Conservation (phyloP, 495 filamentous ascomycete species). For the Aspergillus steynii region DNA sequence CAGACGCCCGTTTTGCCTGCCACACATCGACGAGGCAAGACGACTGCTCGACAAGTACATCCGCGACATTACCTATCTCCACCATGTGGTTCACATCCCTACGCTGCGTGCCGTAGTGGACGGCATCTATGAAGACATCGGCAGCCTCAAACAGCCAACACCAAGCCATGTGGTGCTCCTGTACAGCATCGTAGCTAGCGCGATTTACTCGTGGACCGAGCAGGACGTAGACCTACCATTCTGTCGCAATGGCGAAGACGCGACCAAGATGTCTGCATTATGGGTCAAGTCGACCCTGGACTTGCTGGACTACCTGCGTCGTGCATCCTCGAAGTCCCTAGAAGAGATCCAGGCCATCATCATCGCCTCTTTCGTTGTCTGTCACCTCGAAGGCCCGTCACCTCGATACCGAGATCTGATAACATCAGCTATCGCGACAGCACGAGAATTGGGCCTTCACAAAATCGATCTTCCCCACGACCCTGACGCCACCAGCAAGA, state of each 20-base stretch:
- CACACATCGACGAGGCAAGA: conserved; percentile 37
- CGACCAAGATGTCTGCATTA: neutral
- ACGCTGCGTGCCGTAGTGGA: neutral
- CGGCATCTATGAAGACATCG: neutral
- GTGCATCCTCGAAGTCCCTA: neutral
- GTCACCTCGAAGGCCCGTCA: neutral
- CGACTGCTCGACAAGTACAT: conserved; percentile 43
- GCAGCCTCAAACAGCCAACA: neutral
- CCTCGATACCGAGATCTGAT: neutral
- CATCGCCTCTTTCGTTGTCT: neutral
- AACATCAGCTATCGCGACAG: neutral
- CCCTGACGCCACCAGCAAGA: neutral
- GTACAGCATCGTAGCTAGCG: neutral
- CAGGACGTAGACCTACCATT: neutral
- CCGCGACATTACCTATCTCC: conserved; percentile 38
- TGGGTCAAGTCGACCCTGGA: neutral
- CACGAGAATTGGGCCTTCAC: neutral
- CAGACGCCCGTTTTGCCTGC: neutral
- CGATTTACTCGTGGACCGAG: neutral
- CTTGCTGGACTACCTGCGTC: neutral
- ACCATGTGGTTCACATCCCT: conserved; percentile 43
- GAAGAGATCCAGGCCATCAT: neutral
- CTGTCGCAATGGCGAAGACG: neutral
- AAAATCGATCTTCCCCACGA: neutral
- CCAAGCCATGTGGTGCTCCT: neutral